These are phyloP conservation scores for Phanerochaete sordida DNA, from an alignment of 768 basidiomycete species.

Conservation along the genomic window DNA sequence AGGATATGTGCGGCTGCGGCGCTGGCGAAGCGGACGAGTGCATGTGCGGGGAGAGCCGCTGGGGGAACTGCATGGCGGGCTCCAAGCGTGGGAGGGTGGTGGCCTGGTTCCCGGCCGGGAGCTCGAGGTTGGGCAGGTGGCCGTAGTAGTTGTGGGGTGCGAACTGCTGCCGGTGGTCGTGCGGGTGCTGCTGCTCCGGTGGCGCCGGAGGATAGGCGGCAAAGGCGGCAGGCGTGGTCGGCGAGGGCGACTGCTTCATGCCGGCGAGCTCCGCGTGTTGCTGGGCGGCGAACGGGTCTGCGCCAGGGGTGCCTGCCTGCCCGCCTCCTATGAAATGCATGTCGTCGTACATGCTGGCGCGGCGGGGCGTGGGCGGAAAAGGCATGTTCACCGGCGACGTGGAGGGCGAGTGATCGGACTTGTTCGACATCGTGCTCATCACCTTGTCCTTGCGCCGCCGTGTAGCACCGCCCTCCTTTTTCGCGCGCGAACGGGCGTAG, in stretches of 20 bases:
- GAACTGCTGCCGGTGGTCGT: slow-evolving; percentile 12
- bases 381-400: slow-evolving; percentile 38
- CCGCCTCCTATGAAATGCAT: background rate
- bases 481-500: slow-evolving; percentile 83
- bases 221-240: slow-evolving; percentile 33
- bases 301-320: background rate
- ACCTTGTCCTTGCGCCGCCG: slow-evolving; percentile 66
- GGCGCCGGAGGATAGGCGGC: slow-evolving; percentile 47
- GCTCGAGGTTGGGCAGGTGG: slow-evolving; percentile 16
- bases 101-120: slow-evolving; percentile 10
- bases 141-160: slow-evolving; percentile 16
- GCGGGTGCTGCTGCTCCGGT: slow-evolving; percentile 28
- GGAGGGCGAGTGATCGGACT: slow-evolving; percentile 25
- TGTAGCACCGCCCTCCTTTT: slow-evolving; percentile 72
- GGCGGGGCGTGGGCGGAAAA: slow-evolving; percentile 41
- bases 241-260: slow-evolving; percentile 20
- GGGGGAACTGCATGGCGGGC: slow-evolving; percentile 16
- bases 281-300: background rate
- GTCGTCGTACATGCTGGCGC: slow-evolving; percentile 37
- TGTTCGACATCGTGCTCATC: slow-evolving; percentile 23
- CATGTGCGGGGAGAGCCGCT: slow-evolving; percentile 21
- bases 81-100: slow-evolving; percentile 19
- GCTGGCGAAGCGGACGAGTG: slow-evolving; percentile 34
- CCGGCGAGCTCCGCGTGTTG: background rate
- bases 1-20: slow-evolving; percentile 33